Evolutionary conservation across 1,284 basidiomycete species (phyloP), one percentile per base, ranked within the genome.

Genomic region (Cutaneotrichosporon spelunceum): DNA sequence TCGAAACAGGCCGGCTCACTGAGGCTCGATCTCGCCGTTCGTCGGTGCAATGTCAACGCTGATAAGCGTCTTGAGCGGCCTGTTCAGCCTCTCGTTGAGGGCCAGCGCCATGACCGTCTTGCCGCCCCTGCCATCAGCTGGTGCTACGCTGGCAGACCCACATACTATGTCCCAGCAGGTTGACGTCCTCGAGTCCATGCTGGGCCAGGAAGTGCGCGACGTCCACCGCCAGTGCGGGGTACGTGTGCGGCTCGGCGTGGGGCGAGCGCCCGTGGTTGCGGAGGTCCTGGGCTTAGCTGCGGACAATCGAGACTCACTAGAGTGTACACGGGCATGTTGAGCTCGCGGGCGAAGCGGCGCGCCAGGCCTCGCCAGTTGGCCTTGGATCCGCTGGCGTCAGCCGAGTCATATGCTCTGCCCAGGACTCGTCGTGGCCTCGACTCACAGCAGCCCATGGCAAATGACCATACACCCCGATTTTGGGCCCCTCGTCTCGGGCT

Each of bases 351-450:
- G 68, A 84, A 80, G 5, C 76, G 74, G 52, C 79, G 79, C 0
- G 80, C 81, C 8, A 84, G 70, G 2, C 79, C 80, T 8, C 84
- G 73, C 83, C 83, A 85, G 69, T 85, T 85, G 67, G 83, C 82
- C 66, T 84, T 84, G 8, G 81, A 82, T 4, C 84, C 83, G 56
- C 79, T 80, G 36, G 36, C 4, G 44, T 39, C 55, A 59, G 59
- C n/a, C n/a, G n/a, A n/a, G n/a, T n/a, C n/a, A n/a, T n/a, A n/a
- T n/a, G n/a, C n/a, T n/a, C n/a, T 19, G 19, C 23, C 24, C 13
- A 10, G 6, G n/a, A 14, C 42, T 33, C 36, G 4, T n/a, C 19
- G 19, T 19, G 8, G 39, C 36, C 5, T 39, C 9, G 36, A 71
- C 77, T 68, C 62, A 77, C 78, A 81, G 81, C 2, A 83, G 68